Conservation (phyloP, 208 protist species). For the Crithidia bombi region DNA sequence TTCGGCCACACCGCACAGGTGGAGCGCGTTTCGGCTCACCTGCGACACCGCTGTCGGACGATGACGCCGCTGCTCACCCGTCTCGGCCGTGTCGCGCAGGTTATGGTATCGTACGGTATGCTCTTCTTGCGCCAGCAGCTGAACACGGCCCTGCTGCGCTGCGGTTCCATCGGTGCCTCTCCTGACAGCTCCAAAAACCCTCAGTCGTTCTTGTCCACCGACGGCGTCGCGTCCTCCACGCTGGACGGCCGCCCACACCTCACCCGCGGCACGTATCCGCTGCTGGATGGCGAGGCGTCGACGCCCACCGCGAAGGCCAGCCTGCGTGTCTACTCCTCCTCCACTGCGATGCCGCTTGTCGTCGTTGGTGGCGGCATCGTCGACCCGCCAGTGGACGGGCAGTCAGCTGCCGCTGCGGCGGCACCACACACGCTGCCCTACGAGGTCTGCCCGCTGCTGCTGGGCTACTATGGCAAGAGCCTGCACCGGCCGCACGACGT, state of each 20-base stretch:
- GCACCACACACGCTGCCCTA: slow-evolving; percentile 20
- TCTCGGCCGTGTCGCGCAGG: slow-evolving; percentile 32
- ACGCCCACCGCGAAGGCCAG: too few relatives aligned
- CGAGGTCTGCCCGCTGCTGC: slow-evolving; percentile 36
- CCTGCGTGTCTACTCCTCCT: neutral
- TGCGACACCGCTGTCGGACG: slow-evolving; percentile 29
- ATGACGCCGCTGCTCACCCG: slow-evolving; percentile 28
- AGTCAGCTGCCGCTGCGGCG: neutral
- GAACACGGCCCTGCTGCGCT: slow-evolving; percentile 11
- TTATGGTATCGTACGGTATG: slow-evolving; percentile 35
- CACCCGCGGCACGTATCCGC: neutral
- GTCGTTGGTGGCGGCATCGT: slow-evolving; percentile 18
- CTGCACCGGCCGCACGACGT: slow-evolving; percentile 16
- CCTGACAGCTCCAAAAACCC: neutral
- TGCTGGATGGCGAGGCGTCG: neutral
- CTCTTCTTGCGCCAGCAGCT: slow-evolving; percentile 33
- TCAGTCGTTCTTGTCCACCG: neutral
- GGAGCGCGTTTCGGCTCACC: slow-evolving; percentile 17
- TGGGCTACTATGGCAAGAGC: slow-evolving; percentile 25
- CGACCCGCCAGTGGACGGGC: slow-evolving; percentile 6
- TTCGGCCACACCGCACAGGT: slow-evolving; percentile 31
- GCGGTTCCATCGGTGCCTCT: neutral
- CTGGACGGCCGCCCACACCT: slow-evolving; percentile 11
- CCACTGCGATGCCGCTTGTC: slow-evolving; percentile 17
- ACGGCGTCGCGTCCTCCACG: neutral